Conservation (phyloP, 2,329 filamentous ascomycete genomes). For the Acrocalymma vagum region DNA sequence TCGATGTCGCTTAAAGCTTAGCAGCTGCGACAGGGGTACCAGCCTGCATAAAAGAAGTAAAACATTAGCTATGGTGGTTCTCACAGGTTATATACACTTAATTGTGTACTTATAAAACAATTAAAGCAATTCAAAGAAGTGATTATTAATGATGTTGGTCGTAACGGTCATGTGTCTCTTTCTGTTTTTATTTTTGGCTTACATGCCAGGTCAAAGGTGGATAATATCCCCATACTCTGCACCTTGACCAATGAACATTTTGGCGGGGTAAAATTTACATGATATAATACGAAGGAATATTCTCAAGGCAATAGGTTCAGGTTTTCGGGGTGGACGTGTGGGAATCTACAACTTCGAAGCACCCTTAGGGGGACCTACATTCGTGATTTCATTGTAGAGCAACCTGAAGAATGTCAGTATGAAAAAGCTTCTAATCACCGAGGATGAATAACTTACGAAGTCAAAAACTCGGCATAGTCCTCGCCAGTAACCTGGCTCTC, state of each 20-base stretch:
- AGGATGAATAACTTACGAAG: conserved; percentile 66
- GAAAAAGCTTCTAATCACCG: conserved; percentile 6
- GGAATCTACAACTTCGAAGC: conserved; percentile 55
- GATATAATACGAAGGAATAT: too few relatives aligned
- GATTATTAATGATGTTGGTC: too few relatives aligned
- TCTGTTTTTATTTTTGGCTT: too few relatives aligned
- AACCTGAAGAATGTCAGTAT: conserved; percentile 61
- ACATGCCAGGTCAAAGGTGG: too few relatives aligned
- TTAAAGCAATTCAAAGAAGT: too few relatives aligned
- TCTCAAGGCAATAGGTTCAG: conserved; percentile 1
- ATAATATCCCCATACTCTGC: too few relatives aligned
- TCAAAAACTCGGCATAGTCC: conserved; percentile 97
- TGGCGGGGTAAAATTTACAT: too few relatives aligned
- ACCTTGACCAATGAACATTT: too few relatives aligned
- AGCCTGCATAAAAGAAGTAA: conserved; percentile 15
- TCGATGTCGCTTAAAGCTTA: conserved; percentile 30
- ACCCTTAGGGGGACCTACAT: conserved; percentile 70
- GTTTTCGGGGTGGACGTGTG: conserved; percentile 1
- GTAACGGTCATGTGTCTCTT: too few relatives aligned
- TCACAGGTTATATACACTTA: conserved; percentile 9
- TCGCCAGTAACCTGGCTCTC: conserved; percentile 92
- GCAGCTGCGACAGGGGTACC: conserved; percentile 23
- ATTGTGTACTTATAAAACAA: conserved; percentile 1
- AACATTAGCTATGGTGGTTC: conserved; percentile 12
- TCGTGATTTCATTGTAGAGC: conserved; percentile 88